A percentile compares a stretch with the other conserved stretches of the same genome.
Conservation (phyloP, 1,139 yeast species). For the Blastobotrys apis region DNA sequence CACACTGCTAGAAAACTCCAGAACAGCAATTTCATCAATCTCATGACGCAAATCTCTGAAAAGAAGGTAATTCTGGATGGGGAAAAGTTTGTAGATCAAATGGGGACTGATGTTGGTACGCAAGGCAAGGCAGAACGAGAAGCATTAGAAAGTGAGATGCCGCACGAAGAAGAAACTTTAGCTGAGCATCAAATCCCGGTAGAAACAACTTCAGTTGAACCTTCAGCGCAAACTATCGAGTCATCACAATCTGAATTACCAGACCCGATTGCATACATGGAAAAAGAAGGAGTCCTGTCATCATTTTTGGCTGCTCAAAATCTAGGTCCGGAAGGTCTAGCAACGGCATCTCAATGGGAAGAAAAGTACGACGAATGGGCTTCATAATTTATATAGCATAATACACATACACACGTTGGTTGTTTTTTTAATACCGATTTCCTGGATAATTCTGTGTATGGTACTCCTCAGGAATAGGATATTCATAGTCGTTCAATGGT, state of each 20-base stretch:
- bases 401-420: no score
- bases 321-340: conserved; percentile 24
- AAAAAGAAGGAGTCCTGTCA: conserved; percentile 16
- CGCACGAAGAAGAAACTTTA: neutral
- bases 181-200: neutral
- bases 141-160: neutral
- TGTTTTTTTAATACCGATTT: no score
- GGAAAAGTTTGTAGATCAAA: conserved; percentile 33
- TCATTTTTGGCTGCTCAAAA: conserved; percentile 28
- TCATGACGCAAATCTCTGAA: conserved; percentile 38
- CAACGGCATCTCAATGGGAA: conserved; percentile 28
- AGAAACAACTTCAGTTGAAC: neutral
- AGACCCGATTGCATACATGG: conserved; percentile 30
- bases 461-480: no score
- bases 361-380: conserved; percentile 26
- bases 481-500: no score
- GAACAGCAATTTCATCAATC: conserved; percentile 37
- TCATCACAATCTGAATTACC: conserved; percentile 20
- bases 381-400: no score
- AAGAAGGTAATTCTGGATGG: conserved; percentile 33
- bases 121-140: conserved; percentile 5
- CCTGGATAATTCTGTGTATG: no score
- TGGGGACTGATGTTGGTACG: conserved; percentile 22
- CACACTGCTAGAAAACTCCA: conserved; percentile 33
- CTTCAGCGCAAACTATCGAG: neutral